phyloP scores from a whole-genome alignment of 2,329 filamentous ascomycete genomes.

The Diplodia sapinea region DNA sequence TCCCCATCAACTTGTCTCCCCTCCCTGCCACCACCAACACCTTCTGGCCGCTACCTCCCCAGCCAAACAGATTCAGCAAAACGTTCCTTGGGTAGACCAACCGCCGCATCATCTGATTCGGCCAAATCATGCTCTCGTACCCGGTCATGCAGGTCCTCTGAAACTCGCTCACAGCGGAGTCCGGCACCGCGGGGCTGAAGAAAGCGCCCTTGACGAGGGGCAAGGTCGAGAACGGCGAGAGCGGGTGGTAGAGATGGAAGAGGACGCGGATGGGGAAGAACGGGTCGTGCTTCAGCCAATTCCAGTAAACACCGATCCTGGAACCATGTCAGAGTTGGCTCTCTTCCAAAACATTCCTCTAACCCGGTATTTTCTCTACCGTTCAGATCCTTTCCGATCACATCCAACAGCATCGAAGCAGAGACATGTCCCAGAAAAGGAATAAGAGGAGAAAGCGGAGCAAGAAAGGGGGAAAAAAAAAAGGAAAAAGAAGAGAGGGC shows the following conservation, averaged over 20 bases:
- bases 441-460: background rate
- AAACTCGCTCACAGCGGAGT: slow-evolving; percentile 51
- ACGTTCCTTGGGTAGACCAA: slow-evolving; percentile 54
- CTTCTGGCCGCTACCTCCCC: slow-evolving; percentile 43
- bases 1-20: slow-evolving; percentile 52
- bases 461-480: too few species aligned
- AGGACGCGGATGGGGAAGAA: slow-evolving; percentile 56
- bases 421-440: background rate
- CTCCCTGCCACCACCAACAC: slow-evolving; percentile 41
- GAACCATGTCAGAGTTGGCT: background rate
- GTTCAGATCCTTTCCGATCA: background rate
- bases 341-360: background rate
- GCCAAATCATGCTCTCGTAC: slow-evolving; percentile 62
- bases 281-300: slow-evolving; percentile 56
- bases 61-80: slow-evolving; percentile 45
- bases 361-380: background rate
- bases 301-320: slow-evolving; percentile 51
- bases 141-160: slow-evolving; percentile 50
- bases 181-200: slow-evolving; percentile 55
- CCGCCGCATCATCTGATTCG: slow-evolving; percentile 54
- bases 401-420: background rate
- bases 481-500: too few species aligned
- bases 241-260: slow-evolving; percentile 57
- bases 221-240: slow-evolving; percentile 60
- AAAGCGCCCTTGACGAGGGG: slow-evolving; percentile 58